Evolutionary conservation across 2,329 filamentous ascomycete genomes (phyloP).

Genomic region (Penicillium hesseltinei): DNA sequence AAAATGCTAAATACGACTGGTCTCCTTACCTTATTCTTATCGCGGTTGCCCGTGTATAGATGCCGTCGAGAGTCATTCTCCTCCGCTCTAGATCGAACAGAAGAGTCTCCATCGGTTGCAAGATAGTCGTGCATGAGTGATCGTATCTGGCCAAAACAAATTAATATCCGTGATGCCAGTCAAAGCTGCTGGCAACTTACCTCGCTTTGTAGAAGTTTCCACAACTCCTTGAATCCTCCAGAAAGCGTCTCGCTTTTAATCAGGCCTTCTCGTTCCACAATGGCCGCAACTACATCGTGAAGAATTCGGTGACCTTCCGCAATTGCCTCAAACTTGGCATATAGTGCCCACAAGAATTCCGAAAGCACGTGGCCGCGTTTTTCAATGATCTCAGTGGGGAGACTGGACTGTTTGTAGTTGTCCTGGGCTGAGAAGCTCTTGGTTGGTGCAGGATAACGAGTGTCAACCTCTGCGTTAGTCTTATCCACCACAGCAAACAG

Average conservation of each 20-base stretch:
- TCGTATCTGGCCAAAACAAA: slow-evolving; percentile 58
- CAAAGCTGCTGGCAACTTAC: slow-evolving; percentile 25
- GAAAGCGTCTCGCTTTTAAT: slow-evolving; percentile 65
- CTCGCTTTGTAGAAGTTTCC: slow-evolving; percentile 97
- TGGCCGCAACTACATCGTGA: slow-evolving; percentile 84
- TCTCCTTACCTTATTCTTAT: slow-evolving; percentile 47
- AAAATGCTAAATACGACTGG: not conserved
- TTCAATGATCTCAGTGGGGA: slow-evolving; percentile 68
- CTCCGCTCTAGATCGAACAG: slow-evolving; percentile 54
- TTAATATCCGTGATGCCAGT: not conserved
- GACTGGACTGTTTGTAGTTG: slow-evolving; percentile 48
- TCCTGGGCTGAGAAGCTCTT: slow-evolving; percentile 48
- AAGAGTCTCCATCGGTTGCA: slow-evolving; percentile 79
- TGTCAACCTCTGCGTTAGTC: slow-evolving; percentile 89
- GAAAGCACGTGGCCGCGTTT: slow-evolving; percentile 82
- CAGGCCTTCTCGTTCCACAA: slow-evolving; percentile 76
- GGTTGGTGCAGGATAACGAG: slow-evolving; percentile 82
- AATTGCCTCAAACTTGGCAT: slow-evolving; percentile 96
- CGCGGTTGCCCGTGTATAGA: slow-evolving; percentile 49
- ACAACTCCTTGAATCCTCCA: slow-evolving; percentile 90
- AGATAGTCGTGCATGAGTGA: slow-evolving; percentile 94
- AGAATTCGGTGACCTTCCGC: slow-evolving; percentile 92
- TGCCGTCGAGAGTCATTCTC: slow-evolving; percentile 51
- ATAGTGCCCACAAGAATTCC: slow-evolving; percentile 87
- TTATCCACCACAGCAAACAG: slow-evolving; percentile 92